A percentile compares a stretch with the other conserved stretches of the same genome.
These are phyloP conservation scores for Tulasnella sp. DNA, from an alignment of 768 basidiomycete genomes.

Conservation along the genomic window DNA sequence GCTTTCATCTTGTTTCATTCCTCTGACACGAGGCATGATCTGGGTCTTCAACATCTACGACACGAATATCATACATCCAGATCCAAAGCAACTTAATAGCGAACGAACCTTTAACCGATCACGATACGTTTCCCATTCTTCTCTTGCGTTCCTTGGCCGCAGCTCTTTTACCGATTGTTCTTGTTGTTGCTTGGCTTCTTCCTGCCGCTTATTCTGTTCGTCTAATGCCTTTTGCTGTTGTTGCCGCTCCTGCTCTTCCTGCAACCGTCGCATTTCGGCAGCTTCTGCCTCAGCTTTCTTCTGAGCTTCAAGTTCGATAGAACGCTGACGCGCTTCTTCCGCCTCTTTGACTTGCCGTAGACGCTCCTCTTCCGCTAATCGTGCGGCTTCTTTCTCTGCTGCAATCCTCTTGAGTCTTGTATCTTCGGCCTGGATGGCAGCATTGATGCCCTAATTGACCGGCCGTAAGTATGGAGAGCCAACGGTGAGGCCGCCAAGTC, in stretches of 20 bases:
- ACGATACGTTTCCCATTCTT: constrained; percentile 55
- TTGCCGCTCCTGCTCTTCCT: constrained; percentile 40
- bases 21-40: constrained; percentile 43
- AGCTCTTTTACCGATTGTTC: constrained; percentile 36
- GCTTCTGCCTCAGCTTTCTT: constrained; percentile 1
- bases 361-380: constrained; percentile 16
- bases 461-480: no score
- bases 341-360: neutral
- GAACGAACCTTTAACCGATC: constrained; percentile 39
- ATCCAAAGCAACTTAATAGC: neutral
- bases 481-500: no score
- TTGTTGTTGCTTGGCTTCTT: constrained; percentile 29
- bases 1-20: constrained; percentile 28
- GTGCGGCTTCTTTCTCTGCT: neutral
- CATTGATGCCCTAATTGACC: neutral
- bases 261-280: constrained; percentile 29
- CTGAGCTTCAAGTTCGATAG: neutral
- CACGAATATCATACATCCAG: neutral
- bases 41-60: constrained; percentile 18
- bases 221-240: constrained; percentile 36
- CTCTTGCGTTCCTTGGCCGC: constrained; percentile 34
- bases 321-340: neutral
- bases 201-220: constrained; percentile 20
- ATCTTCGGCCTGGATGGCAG: neutral
- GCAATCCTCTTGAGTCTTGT: neutral